Evolutionary conservation across 2,329 filamentous ascomycete species (phyloP), one percentile per base, ranked within the genome.

Genomic region (Magnaporthiopsis incrustans): DNA sequence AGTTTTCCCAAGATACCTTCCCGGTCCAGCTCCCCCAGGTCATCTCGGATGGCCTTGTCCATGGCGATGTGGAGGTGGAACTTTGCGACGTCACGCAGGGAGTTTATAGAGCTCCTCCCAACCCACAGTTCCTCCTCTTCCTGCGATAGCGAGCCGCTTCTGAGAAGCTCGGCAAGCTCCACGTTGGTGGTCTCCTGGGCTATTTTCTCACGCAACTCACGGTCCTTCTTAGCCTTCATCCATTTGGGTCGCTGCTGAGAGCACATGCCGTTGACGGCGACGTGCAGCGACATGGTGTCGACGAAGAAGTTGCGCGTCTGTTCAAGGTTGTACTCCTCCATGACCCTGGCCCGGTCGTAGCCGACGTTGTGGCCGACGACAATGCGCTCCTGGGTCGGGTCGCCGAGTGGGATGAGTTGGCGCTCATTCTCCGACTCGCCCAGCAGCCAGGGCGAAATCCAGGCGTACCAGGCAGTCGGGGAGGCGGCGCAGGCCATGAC

Each of bases 251-350:
- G 85, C 75, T 99, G 95, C 68, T 90, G 89, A 27, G 95, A 98
- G 76, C 95, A 99, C 95, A 99, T 99, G 67, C 95, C 95, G 73
- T 99, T 99, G 30, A 97, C 94, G 2, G 96, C 96, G 10, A 97
- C 94, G 73, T 99, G 95, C 26, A 99, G 79, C 1, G 94, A 98
- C 95, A 99, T 99, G 35, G 95, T 99, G 74, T 99, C 95, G 62
- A 99, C 77, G 73, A 97, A 99, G 58, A 86, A 89, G 69, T 92
- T 98, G 56, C 87, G 85, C 1, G 91, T 89, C 74, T 97, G 94
- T 64, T 85, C 81, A 57, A 98, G 76, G 70, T 88, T 84, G 73
- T 99, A 99, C 74, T 99, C 95, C 73, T 99, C 95, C 26, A 88
- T 77, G 64, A 97, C 85, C 50, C 96, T 85, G 22, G 94, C 94